A percentile compares a stretch with the other conserved stretches of the same genome.
Conservation (phyloP, 2,329 filamentous ascomycete species). For the Dryadomyces sulphureus region DNA sequence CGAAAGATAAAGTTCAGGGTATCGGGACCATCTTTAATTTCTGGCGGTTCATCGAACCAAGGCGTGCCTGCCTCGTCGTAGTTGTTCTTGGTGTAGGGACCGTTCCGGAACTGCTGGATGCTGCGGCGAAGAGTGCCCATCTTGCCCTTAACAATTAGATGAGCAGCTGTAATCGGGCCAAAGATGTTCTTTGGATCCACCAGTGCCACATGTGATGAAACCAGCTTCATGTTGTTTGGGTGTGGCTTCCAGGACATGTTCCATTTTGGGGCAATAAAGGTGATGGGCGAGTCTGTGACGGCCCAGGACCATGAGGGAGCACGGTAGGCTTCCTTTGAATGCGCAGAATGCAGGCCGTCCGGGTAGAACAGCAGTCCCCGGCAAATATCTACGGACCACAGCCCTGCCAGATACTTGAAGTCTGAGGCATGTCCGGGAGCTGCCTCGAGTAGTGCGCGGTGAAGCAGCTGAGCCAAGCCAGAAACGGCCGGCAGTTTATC, state of each 20-base stretch:
- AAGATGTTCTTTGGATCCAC: slow-evolving; percentile 1
- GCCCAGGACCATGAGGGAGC: slow-evolving; percentile 7
- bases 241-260: background rate
- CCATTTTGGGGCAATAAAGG: background rate
- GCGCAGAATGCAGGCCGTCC: background rate
- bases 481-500: slow-evolving; percentile 5
- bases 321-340: background rate
- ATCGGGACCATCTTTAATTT: too few species aligned
- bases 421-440: too few species aligned
- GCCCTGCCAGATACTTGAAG: slow-evolving; percentile 3
- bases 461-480: slow-evolving; percentile 1
- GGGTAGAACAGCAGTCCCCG: slow-evolving; percentile 2
- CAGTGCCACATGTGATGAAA: background rate
- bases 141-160: slow-evolving; percentile 1
- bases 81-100: too few species aligned
- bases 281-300: slow-evolving; percentile 1
- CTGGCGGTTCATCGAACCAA: too few species aligned
- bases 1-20: too few species aligned
- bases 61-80: too few species aligned
- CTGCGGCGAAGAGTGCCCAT: too few species aligned
- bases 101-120: too few species aligned
- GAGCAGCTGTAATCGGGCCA: background rate
- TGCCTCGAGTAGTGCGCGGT: background rate
- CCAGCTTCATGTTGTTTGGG: background rate
- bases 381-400: slow-evolving; percentile 2